Evolutionary conservation across 768 basidiomycete genomes (phyloP), one percentile per base, ranked within the genome.

Genomic region (Amanita exitialis): DNA sequence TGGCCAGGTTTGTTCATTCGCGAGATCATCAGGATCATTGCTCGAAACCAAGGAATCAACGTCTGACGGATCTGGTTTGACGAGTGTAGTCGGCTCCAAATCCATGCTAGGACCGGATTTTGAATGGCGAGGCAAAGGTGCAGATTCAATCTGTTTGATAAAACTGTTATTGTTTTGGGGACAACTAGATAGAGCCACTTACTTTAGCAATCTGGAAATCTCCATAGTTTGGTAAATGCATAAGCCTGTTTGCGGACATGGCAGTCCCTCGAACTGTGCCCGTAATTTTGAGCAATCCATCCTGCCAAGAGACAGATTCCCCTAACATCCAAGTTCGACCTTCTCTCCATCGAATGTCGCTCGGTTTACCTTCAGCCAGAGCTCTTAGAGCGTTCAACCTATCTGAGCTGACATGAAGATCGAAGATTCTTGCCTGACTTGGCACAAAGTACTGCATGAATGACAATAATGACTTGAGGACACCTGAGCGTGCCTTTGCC

Each of bases 1-100:
- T 0, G 95, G 95, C 94, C 95, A 97, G 0, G 95, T 99, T 65
- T 99, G 95, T 60, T 99, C 95, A 62, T 95, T 96, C 32, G 76
- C 80, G 66, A 96, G 76, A 51, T 90, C 83, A 59, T 97, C 93
- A 3, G 86, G 89, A 20, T 88, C 82, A 63, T 95, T 93, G 45
- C 78, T 83, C 1, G 91, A 92, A 10, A 89, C 77, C 44, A 97
- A 69, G 5, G 92, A 92, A 64, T 97, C 94, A 0, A 86, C 88
- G 1, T 79, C 72, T 0, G 79, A 74, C 0, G 72, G 60, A 46
- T 78, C 69, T 0, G 84, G 82, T 58, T 85, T 81, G 0, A 83
- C 84, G 13, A 95, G 64, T 34, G 83, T 54, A 21, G 66, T 62
- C 0, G 84, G 71, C 57, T 90, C 90, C 16, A 83, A 61, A 6